A percentile compares a stretch with the other conserved stretches of the same genome.
phyloP scores from a whole-genome alignment of 164 flowering plant species.

The Sedum album region DNA sequence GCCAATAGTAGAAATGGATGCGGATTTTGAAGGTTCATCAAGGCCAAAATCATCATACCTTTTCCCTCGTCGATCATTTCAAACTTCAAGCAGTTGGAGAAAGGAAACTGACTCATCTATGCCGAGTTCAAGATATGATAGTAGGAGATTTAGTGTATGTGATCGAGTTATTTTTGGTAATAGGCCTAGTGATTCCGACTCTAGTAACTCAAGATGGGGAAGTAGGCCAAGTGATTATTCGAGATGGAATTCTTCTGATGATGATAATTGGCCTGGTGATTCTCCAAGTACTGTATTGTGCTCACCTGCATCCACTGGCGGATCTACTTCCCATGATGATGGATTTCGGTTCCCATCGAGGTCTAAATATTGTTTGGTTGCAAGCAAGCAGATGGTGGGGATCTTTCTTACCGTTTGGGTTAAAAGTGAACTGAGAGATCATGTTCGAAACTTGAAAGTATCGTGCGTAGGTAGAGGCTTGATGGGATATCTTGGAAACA shows the following conservation, averaged over 20 bases:
- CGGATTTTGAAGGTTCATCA: conserved; percentile 55
- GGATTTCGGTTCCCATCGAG: conserved; percentile 32
- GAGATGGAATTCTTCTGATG: conserved; percentile 65
- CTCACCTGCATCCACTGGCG: conserved; percentile 41
- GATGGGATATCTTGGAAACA: conserved; percentile 75
- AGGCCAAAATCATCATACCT: conserved; percentile 43
- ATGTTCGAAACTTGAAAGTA: conserved; percentile 54
- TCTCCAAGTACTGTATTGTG: conserved; percentile 62
- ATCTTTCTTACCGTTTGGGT: conserved; percentile 65
- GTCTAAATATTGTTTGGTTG: conserved; percentile 56
- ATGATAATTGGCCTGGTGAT: conserved; percentile 53
- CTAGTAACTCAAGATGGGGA: conserved; percentile 15
- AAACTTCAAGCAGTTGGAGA: conserved; percentile 48
- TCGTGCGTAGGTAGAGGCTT: conserved; percentile 73
- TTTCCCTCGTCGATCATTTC: conserved; percentile 59
- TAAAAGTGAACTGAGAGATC: conserved; percentile 48
- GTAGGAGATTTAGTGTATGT: conserved; percentile 64
- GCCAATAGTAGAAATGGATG: conserved; percentile 50
- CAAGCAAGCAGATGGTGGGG: conserved; percentile 76
- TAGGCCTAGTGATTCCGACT: conserved; percentile 36
- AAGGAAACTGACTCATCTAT: conserved; percentile 39
- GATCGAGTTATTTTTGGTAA: conserved; percentile 60
- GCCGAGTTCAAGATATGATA: conserved; percentile 46
- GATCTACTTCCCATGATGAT: conserved; percentile 29
- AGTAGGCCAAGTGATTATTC: conserved; percentile 47